Percentiles rank a stretch among this genome's conserved stretches.
phyloP scores from a whole-genome alignment of 108 stramenopile species.

The Pseudonitzschia multiseries region DNA sequence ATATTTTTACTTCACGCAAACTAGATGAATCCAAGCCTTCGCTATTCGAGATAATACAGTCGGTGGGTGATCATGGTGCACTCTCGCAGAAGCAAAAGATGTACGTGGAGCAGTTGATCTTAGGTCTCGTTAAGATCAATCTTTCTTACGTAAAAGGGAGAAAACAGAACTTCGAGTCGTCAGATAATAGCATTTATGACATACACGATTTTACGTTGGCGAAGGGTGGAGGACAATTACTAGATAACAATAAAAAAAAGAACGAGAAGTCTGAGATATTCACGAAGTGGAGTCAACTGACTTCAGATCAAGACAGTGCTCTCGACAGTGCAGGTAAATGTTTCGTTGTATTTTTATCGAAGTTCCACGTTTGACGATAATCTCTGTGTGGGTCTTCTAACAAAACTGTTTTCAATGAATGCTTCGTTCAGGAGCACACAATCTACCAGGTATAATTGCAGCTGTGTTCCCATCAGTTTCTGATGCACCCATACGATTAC shows the following conservation, averaged over 20 bases:
- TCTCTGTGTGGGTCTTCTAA: too few species aligned
- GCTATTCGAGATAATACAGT: constrained; percentile 25
- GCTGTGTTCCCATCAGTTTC: constrained; percentile 69
- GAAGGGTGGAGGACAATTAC: background rate
- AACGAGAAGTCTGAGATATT: constrained; percentile 46
- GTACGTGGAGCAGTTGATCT: constrained; percentile 72
- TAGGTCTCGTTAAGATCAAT: constrained; percentile 75
- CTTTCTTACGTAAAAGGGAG: constrained; percentile 78
- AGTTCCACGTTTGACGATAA: background rate
- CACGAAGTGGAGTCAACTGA: constrained; percentile 50
- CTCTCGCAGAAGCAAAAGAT: constrained; percentile 37
- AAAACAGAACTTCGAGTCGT: constrained; percentile 41
- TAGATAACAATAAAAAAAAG: constrained; percentile 6
- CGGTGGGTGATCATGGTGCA: constrained; percentile 17
- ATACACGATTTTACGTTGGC: constrained; percentile 25
- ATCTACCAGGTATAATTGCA: constrained; percentile 37
- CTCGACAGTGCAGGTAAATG: constrained; percentile 31
- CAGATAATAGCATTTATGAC: constrained; percentile 33
- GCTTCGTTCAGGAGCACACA: constrained; percentile 4
- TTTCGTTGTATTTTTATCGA: background rate
- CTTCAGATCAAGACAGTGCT: constrained; percentile 41
- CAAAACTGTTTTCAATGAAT: too few species aligned
- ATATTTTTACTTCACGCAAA: constrained; percentile 16
- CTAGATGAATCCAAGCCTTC: constrained; percentile 11
- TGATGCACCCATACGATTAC: constrained; percentile 84